These are phyloP conservation scores for Dictyostelium discoideum DNA, from an alignment of 78 protist species.

Conservation along the genomic window DNA sequence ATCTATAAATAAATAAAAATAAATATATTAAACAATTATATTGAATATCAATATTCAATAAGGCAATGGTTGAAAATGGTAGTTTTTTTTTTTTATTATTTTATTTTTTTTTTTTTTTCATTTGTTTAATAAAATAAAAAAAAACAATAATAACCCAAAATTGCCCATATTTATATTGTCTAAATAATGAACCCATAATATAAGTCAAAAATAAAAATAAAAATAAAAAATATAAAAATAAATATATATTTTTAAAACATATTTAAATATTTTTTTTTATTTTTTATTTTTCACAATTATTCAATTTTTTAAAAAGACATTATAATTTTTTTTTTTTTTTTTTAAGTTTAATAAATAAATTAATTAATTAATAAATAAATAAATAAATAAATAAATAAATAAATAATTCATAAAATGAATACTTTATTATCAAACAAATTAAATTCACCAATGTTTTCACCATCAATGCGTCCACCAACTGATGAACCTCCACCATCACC, in stretches of 20 bases:
- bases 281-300: too few species aligned
- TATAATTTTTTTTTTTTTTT: too few species aligned
- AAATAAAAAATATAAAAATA: neutral
- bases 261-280: neutral
- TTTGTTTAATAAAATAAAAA: neutral
- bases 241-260: neutral
- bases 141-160: neutral
- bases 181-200: neutral
- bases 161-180: neutral
- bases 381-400: neutral
- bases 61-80: slow-evolving; percentile 16
- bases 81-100: neutral
- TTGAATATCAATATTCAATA: neutral
- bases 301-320: too few species aligned
- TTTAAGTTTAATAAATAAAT: too few species aligned
- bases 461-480: slow-evolving; percentile 10
- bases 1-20: neutral
- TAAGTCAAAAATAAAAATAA: neutral
- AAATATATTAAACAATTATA: neutral
- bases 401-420: neutral
- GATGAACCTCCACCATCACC: slow-evolving; percentile 67
- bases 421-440: neutral
- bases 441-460: slow-evolving; percentile 57
- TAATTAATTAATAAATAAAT: too few species aligned
- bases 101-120: too few species aligned